Percentiles rank a stretch among this genome's conserved stretches.
Evolutionary conservation across 176 grass and related monocot genomes (phyloP).

Genomic region (Raddia guianensis): DNA sequence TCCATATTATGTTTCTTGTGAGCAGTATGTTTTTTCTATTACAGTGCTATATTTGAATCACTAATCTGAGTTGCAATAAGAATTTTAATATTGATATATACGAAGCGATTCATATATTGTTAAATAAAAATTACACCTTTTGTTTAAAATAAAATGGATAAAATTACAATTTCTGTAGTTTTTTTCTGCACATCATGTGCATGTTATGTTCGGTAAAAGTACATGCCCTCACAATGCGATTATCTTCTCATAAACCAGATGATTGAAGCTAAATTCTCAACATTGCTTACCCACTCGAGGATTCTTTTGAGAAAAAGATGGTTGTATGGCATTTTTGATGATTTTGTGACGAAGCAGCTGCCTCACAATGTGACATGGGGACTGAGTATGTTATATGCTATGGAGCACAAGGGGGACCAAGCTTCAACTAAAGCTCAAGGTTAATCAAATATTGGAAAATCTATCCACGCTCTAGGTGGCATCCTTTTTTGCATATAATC

Average conservation of each 20-base stretch:
- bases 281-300: constrained; percentile 78
- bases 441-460: constrained; percentile 39
- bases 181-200: not conserved
- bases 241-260: constrained; percentile 53
- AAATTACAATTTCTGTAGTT: constrained; percentile 6
- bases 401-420: constrained; percentile 93
- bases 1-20: not conserved
- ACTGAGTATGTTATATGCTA: constrained; percentile 92
- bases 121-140: not conserved
- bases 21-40: not conserved
- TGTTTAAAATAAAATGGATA: constrained; percentile 13
- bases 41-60: not conserved
- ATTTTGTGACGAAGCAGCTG: constrained; percentile 91
- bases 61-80: constrained; percentile 25
- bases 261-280: constrained; percentile 83
- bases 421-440: constrained; percentile 86
- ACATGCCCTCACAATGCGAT: constrained; percentile 25
- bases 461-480: not conserved
- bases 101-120: not conserved
- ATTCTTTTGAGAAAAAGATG: constrained; percentile 84
- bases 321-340: constrained; percentile 92
- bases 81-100: constrained; percentile 9
- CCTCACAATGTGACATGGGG: constrained; percentile 98
- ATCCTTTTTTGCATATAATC: constrained; percentile 22
- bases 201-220: not conserved